These are phyloP conservation scores for Mimosa pudica DNA, from an alignment of 306 rosid species.

Conservation along the genomic window DNA sequence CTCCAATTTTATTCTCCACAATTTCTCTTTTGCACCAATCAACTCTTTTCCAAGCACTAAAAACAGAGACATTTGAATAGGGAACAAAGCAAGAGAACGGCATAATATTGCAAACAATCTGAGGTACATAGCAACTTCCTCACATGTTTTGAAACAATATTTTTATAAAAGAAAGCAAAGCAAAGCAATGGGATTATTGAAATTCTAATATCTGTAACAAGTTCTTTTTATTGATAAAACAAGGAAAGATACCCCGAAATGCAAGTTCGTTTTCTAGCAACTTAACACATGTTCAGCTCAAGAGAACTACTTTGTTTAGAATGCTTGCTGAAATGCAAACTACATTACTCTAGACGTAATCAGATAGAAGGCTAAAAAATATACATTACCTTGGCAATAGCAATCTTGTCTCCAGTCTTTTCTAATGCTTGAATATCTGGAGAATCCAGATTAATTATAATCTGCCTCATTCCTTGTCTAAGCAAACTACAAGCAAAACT, in stretches of 20 bases:
- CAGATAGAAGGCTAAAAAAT: conserved; percentile 15
- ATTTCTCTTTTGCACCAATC: conserved; percentile 12
- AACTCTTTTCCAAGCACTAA: background rate
- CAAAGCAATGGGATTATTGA: background rate
- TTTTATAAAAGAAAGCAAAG: background rate
- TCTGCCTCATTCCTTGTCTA: conserved; percentile 95
- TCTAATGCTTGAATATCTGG: conserved; percentile 75
- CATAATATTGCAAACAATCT: background rate
- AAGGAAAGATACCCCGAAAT: background rate
- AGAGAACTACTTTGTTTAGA: conserved; percentile 15
- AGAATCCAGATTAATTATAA: conserved; percentile 68
- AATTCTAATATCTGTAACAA: conserved; percentile 17
- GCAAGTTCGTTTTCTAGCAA: conserved; percentile 11
- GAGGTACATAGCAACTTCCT: conserved; percentile 18
- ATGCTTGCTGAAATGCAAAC: conserved; percentile 28
- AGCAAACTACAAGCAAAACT: conserved; percentile 96
- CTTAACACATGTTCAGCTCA: conserved; percentile 7
- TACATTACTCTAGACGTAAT: conserved; percentile 1
- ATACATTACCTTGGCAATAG: conserved; percentile 56
- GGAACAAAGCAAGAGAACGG: conserved; percentile 16
- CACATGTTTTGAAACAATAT: conserved; percentile 13
- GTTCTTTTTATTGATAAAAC: conserved; percentile 21
- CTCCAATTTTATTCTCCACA: conserved; percentile 8
- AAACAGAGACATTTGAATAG: background rate
- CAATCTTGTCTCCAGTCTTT: conserved; percentile 74